Conservation (phyloP, 768 basidiomycete species). For the Lactarius quietus region DNA sequence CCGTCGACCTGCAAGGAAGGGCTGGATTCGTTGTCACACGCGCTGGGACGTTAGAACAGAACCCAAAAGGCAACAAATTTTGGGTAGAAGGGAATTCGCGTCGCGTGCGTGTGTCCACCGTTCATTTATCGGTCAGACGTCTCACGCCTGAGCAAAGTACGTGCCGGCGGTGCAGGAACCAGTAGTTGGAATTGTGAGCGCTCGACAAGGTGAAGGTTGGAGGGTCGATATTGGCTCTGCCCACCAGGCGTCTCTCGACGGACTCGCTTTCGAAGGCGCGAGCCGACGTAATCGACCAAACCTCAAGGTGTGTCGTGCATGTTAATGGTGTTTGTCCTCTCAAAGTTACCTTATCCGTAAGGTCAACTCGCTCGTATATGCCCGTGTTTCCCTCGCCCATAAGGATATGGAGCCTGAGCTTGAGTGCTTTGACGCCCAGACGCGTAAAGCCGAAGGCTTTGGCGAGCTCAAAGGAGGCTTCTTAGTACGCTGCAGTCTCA, state of each 20-base stretch:
- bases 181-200: conserved; percentile 79
- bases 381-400: conserved; percentile 88
- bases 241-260: conserved; percentile 81
- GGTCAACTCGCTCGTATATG: conserved; percentile 91
- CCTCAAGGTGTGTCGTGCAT: conserved; percentile 59
- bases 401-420: conserved; percentile 99
- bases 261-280: conserved; percentile 92
- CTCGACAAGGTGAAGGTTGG: conserved; percentile 83
- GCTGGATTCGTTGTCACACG: conserved; percentile 55
- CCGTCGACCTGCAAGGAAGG: conserved; percentile 33
- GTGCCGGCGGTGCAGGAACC: conserved; percentile 86
- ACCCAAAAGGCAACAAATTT: conserved; percentile 69
- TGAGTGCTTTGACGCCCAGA: conserved; percentile 93
- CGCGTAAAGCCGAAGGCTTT: conserved; percentile 87
- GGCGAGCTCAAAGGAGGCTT: conserved; percentile 93
- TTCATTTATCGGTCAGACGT: background rate
- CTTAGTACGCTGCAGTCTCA: conserved; percentile 73
- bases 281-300: conserved; percentile 93
- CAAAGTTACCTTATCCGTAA: conserved; percentile 32
- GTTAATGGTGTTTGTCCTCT: background rate
- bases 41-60: conserved; percentile 66
- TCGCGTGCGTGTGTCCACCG: conserved; percentile 56
- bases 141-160: conserved; percentile 53
- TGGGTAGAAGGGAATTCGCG: conserved; percentile 88
- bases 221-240: conserved; percentile 92